A percentile compares a stretch with the other conserved stretches of the same genome.
These are phyloP conservation scores for Pelargonium myrrhifolium DNA, from an alignment of 441 rosid species.

Conservation along the genomic window DNA sequence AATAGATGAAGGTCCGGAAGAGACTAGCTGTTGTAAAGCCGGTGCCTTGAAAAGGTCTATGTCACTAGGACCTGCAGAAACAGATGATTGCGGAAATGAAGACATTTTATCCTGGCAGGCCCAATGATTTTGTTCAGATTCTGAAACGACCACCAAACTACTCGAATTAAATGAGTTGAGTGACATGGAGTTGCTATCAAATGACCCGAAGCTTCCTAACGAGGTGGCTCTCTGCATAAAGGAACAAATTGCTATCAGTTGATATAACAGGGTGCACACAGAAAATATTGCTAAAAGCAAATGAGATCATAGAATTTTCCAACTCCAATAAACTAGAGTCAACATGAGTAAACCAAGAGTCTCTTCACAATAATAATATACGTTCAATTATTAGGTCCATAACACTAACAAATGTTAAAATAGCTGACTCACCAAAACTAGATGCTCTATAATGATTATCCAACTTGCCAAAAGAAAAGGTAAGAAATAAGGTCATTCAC, in stretches of 20 bases:
- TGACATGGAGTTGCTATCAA: constrained; percentile 50
- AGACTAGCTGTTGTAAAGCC: constrained; percentile 28
- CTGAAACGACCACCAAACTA: constrained; percentile 41
- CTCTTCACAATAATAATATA: background rate
- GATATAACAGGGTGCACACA: constrained; percentile 9
- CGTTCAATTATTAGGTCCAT: background rate
- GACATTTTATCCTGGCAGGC: constrained; percentile 30
- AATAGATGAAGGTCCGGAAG: constrained; percentile 38
- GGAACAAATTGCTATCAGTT: constrained; percentile 23
- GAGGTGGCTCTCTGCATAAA: constrained; percentile 62
- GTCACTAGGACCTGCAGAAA: constrained; percentile 32
- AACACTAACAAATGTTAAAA: background rate
- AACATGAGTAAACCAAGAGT: background rate
- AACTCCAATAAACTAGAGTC: background rate
- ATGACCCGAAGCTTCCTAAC: constrained; percentile 55
- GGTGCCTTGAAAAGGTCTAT: constrained; percentile 38
- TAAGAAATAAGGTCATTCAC: background rate
- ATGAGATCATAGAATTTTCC: background rate
- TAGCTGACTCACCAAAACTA: no score
- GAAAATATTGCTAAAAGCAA: constrained; percentile 1
- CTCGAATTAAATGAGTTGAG: constrained; percentile 50
- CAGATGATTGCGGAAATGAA: constrained; percentile 26
- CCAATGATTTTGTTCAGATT: constrained; percentile 33
- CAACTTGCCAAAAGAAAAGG: no score
- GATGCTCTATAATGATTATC: background rate